Evolutionary conservation across 2,329 filamentous ascomycete genomes (phyloP), one percentile per base, ranked within the genome.

Genomic region (Arthroderma sp.): DNA sequence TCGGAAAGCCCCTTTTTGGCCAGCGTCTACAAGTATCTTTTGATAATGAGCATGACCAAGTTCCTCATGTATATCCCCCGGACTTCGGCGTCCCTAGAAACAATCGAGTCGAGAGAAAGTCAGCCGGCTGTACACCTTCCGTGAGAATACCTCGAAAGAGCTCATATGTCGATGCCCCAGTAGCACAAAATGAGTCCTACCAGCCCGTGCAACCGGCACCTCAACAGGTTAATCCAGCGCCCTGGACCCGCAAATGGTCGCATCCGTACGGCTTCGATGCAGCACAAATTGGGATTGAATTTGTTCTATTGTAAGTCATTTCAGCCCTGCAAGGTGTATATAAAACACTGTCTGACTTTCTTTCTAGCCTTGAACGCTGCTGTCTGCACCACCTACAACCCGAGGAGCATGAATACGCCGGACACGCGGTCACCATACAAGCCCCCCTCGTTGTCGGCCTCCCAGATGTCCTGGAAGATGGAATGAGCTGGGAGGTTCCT

Each of bases 261-360:
- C 51, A 60, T 48, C 53, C 57, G 8, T 49, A 56, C 33, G 56
- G 55, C 7, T 50, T 60, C 11, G 56, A 55, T 41, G 42, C 51
- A 8, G 51, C 54, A 3, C 57, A 60, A 48, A 50, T 55, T 29
- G 58, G 55, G 4, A 50, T 61, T 43, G 56, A 60, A 37, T 61
- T 61, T 44, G 53, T 61, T 11, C 53, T 61, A 28, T 51, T 50
- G 52, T 55, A 52, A 40, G 36, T 36, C 36, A 22, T 22, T 22
- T 32, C n/a, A 38, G 9, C 15, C 11, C 27, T 29, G 22, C 28
- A n/a, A 30, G 34, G 7, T 8, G 5, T 31, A 29, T 4, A 32
- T 10, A 36, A 33, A 36, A 8, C 5, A 4, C 27, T 10, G 22
- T 30, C 44, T 45, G 36, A 47, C 29, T 32, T 29, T 29, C 29